Conservation (phyloP, 2,329 filamentous ascomycete species). For the Microcyclosporella mali region DNA sequence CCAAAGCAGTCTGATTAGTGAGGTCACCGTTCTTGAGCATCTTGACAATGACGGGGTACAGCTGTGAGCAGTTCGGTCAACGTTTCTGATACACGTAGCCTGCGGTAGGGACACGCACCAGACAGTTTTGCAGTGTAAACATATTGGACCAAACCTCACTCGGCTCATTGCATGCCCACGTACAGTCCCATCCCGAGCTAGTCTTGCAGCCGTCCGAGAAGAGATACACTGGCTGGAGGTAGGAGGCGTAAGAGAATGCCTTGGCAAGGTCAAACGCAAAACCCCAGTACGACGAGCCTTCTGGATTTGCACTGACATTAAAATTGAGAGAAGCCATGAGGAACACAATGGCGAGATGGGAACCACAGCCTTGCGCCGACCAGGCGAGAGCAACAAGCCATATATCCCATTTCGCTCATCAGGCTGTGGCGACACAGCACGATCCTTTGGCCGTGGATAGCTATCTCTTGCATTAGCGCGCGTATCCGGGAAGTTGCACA, state of each 20-base stretch:
- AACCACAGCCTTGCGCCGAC: too few relatives aligned
- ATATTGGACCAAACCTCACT: background rate
- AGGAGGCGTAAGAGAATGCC: too few relatives aligned
- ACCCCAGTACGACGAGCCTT: too few relatives aligned
- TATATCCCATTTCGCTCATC: too few relatives aligned
- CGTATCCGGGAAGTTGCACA: too few relatives aligned
- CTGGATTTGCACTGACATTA: too few relatives aligned
- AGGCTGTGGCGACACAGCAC: too few relatives aligned
- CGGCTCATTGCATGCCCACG: background rate
- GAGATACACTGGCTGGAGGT: background rate
- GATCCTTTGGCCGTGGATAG: too few relatives aligned
- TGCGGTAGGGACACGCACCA: background rate
- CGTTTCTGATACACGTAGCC: too few relatives aligned
- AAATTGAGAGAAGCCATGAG: background rate
- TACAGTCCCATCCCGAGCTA: background rate
- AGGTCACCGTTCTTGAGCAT: background rate
- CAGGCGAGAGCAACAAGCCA: too few relatives aligned
- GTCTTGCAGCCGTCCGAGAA: background rate
- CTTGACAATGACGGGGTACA: background rate
- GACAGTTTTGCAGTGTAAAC: conserved; percentile 1
- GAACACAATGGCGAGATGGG: background rate
- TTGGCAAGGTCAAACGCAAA: too few relatives aligned
- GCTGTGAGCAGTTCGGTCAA: background rate
- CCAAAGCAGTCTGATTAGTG: background rate
- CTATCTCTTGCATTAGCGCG: too few relatives aligned